Base-by-base conservation (phyloP, 352 stramenopile genomes). In the Vaucheria bursata region DNA sequence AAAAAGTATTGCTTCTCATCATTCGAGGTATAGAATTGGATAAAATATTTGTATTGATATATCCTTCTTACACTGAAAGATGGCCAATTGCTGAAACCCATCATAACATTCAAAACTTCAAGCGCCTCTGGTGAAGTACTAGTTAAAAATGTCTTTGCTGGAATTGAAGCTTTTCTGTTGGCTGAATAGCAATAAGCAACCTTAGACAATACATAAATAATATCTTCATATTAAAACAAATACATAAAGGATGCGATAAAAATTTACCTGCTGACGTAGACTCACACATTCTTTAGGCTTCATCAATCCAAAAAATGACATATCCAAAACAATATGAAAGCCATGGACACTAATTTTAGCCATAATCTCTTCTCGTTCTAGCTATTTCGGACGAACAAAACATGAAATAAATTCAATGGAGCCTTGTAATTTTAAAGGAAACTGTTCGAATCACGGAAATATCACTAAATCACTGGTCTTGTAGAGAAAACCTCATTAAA, bases 261-360 rank as follows among this genome's bases (percentile, higher is more conserved):
- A n/a, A n/a, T n/a, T 7, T 7, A 7, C 53, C 53, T 68, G 53
- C 53, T 68, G 53, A 7, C 53, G 2, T 2, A 68, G 8, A 7
- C 53, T 68, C 31, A 68, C 2, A 34, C 53, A 34, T 34, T 68
- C 53, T 7, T 68, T 68, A 7, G 34, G 2, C 6, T 68, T 68
- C 53, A 68, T 68, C 2, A 68, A 34, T 2, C 37, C 2, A 7
- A 68, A 68, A 7, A 68, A 68, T 68, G 53, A 2, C 53, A 68
- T 68, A 34, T 68, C 53, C 53, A 68, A 34, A 2, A 68, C 2
- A 31, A 68, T 34, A 68, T 34, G 53, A 34, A 37, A 68, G 53
- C 53, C 53, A 7, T 7, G 2, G 2, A 2, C 53, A 31, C 37
- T 2, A 7, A 34, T 34, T 31, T 34, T 31, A 31, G 34, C 2